Percentiles rank a stretch among this genome's conserved stretches.
Conservation (phyloP, 2,329 filamentous ascomycete genomes). For the Coniella vitis region DNA sequence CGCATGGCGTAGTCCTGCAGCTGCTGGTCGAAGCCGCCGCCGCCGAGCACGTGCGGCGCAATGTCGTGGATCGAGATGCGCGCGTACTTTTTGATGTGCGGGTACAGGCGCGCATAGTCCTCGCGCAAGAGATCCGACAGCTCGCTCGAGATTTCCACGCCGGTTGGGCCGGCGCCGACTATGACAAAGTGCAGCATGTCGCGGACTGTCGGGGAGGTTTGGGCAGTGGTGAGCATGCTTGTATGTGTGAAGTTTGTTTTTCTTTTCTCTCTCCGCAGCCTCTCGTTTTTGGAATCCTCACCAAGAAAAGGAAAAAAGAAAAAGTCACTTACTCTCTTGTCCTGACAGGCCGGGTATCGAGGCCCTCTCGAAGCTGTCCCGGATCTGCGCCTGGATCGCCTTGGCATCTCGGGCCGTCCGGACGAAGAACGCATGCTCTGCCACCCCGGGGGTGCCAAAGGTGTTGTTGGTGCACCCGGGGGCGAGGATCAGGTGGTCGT, state of each 20-base stretch:
- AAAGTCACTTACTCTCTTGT: slow-evolving; percentile 5
- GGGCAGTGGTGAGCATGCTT: not conserved
- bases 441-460: slow-evolving; percentile 7
- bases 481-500: slow-evolving; percentile 10
- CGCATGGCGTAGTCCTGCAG: slow-evolving; percentile 14
- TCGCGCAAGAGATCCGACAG: slow-evolving; percentile 11
- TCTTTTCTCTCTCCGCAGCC: not conserved
- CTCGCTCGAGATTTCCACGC: slow-evolving; percentile 12
- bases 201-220: not conserved
- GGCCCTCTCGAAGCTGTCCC: slow-evolving; percentile 10
- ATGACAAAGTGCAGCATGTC: slow-evolving; percentile 13
- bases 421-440: slow-evolving; percentile 10
- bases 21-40: slow-evolving; percentile 9
- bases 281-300: no score
- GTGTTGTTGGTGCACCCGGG: slow-evolving; percentile 14
- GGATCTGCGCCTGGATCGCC: slow-evolving; percentile 9
- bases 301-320: not conserved
- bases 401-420: slow-evolving; percentile 11
- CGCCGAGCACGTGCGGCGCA: slow-evolving; percentile 5
- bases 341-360: slow-evolving; percentile 10
- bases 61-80: slow-evolving; percentile 13
- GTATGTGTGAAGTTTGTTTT: not conserved
- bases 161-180: slow-evolving; percentile 11
- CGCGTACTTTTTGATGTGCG: slow-evolving; percentile 11
- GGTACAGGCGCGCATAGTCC: slow-evolving; percentile 9